Percentiles rank a stretch among this genome's conserved stretches.
phyloP scores from a whole-genome alignment of 1,284 basidiomycete genomes.

The Trichosporon ovoides region DNA sequence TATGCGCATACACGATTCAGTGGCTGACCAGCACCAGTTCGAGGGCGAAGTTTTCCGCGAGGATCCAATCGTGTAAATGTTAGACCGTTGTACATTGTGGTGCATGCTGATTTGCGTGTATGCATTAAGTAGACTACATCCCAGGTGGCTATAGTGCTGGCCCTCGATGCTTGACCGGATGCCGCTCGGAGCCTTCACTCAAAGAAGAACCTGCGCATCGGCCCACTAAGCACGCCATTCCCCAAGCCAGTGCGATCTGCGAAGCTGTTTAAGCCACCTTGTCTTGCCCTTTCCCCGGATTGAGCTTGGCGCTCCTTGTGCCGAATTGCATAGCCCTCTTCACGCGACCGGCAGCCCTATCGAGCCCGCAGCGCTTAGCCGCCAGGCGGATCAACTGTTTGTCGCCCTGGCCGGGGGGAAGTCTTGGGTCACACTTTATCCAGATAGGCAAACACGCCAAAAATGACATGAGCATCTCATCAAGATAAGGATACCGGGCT shows the following conservation, averaged over 20 bases:
- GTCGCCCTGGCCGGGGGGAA: slow-evolving; percentile 64
- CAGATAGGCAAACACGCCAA: slow-evolving; percentile 70
- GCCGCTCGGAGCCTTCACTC: too few species aligned
- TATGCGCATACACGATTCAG: fast-evolving
- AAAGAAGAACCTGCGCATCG: too few species aligned
- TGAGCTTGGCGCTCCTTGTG: slow-evolving; percentile 79
- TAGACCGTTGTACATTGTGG: not conserved
- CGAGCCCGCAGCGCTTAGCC: slow-evolving; percentile 62
- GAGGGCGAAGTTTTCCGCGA: slow-evolving; percentile 13
- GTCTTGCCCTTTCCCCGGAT: not conserved
- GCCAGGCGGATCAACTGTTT: slow-evolving; percentile 76
- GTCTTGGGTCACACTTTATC: slow-evolving; percentile 63
- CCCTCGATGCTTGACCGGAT: not conserved
- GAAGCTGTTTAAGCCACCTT: too few species aligned
- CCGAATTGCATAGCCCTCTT: slow-evolving; percentile 99
- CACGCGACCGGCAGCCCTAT: slow-evolving; percentile 63
- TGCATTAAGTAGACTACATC: not conserved
- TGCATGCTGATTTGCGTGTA: not conserved
- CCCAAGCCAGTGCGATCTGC: too few species aligned
- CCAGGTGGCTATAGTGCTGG: not conserved
- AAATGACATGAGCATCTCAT: slow-evolving; percentile 67
- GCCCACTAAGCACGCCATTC: too few species aligned
- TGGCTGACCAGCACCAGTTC: slow-evolving; percentile 8
- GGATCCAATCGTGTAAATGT: slow-evolving; percentile 12
- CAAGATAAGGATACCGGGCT: slow-evolving; percentile 82